A percentile compares a stretch with the other conserved stretches of the same genome.
These are phyloP conservation scores for Cutaneotrichosporon sp. DNA, from an alignment of 1,284 basidiomycete genomes.

Conservation along the genomic window DNA sequence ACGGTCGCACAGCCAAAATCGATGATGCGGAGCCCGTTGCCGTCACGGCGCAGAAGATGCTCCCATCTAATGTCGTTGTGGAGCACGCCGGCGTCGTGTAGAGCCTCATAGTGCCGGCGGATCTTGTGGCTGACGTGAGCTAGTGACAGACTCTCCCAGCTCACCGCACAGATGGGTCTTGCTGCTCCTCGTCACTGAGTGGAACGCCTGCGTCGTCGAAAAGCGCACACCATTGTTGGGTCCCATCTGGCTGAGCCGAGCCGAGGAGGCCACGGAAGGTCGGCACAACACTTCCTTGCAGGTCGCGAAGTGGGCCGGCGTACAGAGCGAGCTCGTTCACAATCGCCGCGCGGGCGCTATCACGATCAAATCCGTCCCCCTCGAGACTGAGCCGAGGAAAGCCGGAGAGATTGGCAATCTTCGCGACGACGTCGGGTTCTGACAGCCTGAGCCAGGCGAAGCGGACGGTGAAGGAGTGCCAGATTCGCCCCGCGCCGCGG, in stretches of 20 bases:
- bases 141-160: background rate
- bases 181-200: background rate
- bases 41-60: slow-evolving; percentile 5
- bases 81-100: slow-evolving; percentile 10
- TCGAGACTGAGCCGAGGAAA: background rate
- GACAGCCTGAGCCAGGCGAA: slow-evolving; percentile 1
- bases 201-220: slow-evolving; percentile 9
- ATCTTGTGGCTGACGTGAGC: slow-evolving; percentile 1
- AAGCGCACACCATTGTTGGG: slow-evolving; percentile 9
- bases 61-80: slow-evolving; percentile 12
- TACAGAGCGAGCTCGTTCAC: background rate
- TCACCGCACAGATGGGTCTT: background rate
- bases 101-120: slow-evolving; percentile 2
- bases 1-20: slow-evolving; percentile 1
- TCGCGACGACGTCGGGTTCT: slow-evolving; percentile 6
- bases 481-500: background rate
- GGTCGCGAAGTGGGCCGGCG: background rate
- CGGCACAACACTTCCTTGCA: slow-evolving; percentile 11
- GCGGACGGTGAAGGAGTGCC: slow-evolving; percentile 7
- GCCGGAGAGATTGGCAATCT: slow-evolving; percentile 6
- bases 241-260: slow-evolving; percentile 1
- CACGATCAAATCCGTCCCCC: background rate
- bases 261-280: slow-evolving; percentile 10
- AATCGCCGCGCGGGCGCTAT: background rate
- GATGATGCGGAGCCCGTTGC: slow-evolving; percentile 1